Percentiles rank a stretch among this genome's conserved stretches.
Evolutionary conservation across 805 yeast genomes (phyloP).

Genomic region (Ascoidea tarda): DNA sequence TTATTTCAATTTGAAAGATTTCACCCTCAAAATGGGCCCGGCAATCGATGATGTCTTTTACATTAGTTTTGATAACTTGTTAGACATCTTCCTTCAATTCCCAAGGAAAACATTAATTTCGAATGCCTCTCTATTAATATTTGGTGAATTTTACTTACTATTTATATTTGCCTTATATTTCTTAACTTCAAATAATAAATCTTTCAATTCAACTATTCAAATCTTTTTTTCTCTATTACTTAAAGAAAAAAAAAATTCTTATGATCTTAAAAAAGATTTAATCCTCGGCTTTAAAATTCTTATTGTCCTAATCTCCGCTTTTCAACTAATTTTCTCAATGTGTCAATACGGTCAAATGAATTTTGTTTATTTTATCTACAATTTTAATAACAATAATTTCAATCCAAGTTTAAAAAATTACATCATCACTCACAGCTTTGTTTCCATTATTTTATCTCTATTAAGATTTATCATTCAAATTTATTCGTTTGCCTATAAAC

Average conservation of each 20-base stretch:
- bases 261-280: neutral
- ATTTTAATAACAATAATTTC: no score
- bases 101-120: neutral
- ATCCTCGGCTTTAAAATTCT: no score
- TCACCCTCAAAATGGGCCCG: neutral
- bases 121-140: neutral
- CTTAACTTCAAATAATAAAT: no score
- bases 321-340: neutral
- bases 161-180: neutral
- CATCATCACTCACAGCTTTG: neutral
- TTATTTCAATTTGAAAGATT: no score
- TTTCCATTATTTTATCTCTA: no score
- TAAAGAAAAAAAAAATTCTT: neutral
- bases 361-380: no score
- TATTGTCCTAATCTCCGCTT: neutral
- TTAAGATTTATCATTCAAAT: neutral
- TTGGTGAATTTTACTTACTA: neutral
- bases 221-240: neutral
- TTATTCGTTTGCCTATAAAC: neutral
- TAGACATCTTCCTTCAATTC: neutral
- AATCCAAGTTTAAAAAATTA: no score
- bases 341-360: neutral
- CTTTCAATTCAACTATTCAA: neutral
- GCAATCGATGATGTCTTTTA: neutral
- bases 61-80: neutral